Percentiles rank a stretch among this genome's conserved stretches.
These are phyloP conservation scores for Thielaviopsis punctulata DNA, from an alignment of 2,329 filamentous ascomycete species.

Conservation along the genomic window DNA sequence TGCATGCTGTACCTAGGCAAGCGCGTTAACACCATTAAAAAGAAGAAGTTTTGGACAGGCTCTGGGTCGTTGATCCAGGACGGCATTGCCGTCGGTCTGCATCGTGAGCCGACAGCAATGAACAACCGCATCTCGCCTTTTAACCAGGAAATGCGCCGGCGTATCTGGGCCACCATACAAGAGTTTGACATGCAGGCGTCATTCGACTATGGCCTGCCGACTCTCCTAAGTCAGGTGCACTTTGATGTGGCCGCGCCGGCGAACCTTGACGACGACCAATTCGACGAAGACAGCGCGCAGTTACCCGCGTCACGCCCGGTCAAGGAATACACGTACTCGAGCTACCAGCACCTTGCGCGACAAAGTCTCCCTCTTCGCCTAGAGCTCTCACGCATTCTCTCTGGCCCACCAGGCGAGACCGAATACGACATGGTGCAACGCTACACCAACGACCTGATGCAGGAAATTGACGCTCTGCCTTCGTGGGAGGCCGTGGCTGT, in stretches of 20 bases:
- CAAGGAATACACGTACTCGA: slow-evolving; percentile 39
- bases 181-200: slow-evolving; percentile 46
- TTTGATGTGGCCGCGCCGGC: slow-evolving; percentile 37
- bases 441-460: slow-evolving; percentile 42
- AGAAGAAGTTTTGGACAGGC: slow-evolving; percentile 45
- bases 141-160: slow-evolving; percentile 43
- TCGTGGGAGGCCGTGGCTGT: slow-evolving; percentile 30
- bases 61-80: slow-evolving; percentile 39
- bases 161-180: slow-evolving; percentile 43
- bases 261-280: slow-evolving; percentile 41
- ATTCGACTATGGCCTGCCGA: slow-evolving; percentile 42
- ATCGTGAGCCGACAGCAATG: slow-evolving; percentile 40
- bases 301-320: slow-evolving; percentile 34
- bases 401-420: slow-evolving; percentile 34
- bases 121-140: slow-evolving; percentile 37
- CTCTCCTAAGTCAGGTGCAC: slow-evolving; percentile 37
- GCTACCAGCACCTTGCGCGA: slow-evolving; percentile 39
- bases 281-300: slow-evolving; percentile 33
- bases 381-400: slow-evolving; percentile 38
- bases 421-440: slow-evolving; percentile 45
- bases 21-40: slow-evolving; percentile 44
- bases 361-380: slow-evolving; percentile 38
- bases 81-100: slow-evolving; percentile 39
- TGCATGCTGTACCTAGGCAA: slow-evolving; percentile 44
- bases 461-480: slow-evolving; percentile 41